Conservation (phyloP, 305 asterid genomes). For the Salvia sclarea region DNA sequence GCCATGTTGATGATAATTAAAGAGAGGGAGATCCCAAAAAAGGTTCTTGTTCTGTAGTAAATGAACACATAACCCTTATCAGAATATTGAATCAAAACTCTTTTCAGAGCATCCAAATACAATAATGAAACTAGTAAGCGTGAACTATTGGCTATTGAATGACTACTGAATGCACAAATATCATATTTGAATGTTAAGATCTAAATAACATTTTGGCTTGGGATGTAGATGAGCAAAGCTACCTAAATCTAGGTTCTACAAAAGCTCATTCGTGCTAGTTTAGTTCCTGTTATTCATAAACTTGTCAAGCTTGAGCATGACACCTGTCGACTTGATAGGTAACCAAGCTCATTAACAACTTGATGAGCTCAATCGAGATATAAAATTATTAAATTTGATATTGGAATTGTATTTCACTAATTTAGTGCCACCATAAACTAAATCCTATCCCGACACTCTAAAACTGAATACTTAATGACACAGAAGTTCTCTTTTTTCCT, state of each 20-base stretch:
- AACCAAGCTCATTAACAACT: background rate
- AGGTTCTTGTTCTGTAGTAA: slow-evolving; percentile 53
- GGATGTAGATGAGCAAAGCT: background rate
- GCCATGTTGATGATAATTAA: slow-evolving; percentile 92
- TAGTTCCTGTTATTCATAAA: background rate
- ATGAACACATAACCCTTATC: background rate
- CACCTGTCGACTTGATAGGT: background rate
- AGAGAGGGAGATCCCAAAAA: slow-evolving; percentile 85
- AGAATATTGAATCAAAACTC: slow-evolving; percentile 21
- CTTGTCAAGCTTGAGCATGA: background rate
- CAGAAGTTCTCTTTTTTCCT: too few species aligned
- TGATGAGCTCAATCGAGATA: background rate
- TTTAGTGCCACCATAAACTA: too few species aligned
- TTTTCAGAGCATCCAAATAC: slow-evolving; percentile 17
- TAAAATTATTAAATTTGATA: too few species aligned
- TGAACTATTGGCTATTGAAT: background rate
- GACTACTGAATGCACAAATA: background rate
- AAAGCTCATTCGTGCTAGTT: background rate
- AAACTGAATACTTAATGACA: too few species aligned
- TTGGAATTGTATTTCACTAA: too few species aligned
- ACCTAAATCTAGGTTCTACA: background rate
- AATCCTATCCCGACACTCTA: too few species aligned
- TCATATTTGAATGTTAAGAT: background rate
- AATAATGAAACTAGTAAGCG: background rate
- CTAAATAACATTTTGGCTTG: background rate